Conservation (phyloP, 2,329 filamentous ascomycete genomes). For the Cladophialophora exuberans region DNA sequence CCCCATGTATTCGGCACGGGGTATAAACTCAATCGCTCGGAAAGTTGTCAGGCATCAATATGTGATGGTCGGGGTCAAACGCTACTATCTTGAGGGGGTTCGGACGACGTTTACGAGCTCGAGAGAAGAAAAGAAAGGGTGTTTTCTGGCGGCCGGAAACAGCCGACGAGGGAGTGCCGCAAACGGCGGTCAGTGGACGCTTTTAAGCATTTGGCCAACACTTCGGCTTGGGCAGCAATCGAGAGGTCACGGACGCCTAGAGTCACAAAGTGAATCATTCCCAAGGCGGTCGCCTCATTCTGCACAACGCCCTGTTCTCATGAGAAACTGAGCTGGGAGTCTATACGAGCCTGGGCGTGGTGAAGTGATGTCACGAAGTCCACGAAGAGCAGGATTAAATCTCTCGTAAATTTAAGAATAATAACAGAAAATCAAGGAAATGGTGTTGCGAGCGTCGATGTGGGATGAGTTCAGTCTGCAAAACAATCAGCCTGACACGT, state of each 20-base stretch:
- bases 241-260: not conserved
- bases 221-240: slow-evolving; percentile 20
- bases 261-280: not conserved
- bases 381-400: no score
- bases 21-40: no score
- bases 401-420: not conserved
- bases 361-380: no score
- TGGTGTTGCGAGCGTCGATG: not conserved
- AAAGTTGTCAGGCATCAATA: no score
- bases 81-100: no score
- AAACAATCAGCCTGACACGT: slow-evolving; percentile 6
- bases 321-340: no score
- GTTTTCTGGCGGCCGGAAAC: slow-evolving; percentile 24
- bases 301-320: not conserved
- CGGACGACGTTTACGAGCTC: no score
- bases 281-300: not conserved
- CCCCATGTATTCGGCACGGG: no score
- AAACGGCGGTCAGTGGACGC: slow-evolving; percentile 8
- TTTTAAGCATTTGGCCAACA: not conserved
- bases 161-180: slow-evolving; percentile 11
- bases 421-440: not conserved
- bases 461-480: not conserved
- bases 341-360: no score
- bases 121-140: not conserved
- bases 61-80: no score